Evolutionary conservation across 768 basidiomycete genomes (phyloP).

Genomic region (Rubroboletus satanas): DNA sequence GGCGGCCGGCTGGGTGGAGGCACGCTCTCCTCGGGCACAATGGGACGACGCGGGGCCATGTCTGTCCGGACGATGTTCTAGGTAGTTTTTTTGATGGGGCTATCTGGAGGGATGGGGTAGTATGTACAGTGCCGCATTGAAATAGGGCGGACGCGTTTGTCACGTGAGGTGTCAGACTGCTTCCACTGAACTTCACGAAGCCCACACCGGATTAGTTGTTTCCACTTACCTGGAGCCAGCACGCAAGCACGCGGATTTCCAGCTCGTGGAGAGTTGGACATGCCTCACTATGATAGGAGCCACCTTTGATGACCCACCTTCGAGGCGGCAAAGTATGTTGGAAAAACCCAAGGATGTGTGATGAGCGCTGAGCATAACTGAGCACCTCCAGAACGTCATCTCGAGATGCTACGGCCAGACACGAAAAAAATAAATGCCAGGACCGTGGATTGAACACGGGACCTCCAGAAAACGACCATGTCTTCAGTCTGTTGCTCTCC

Average conservation of each 20-base stretch:
- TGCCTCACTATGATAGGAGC: background rate
- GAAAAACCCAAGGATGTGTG: background rate
- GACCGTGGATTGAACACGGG: slow-evolving; percentile 56
- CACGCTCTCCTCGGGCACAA: slow-evolving; percentile 23
- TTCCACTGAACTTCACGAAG: slow-evolving; percentile 1
- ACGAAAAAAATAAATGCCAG: slow-evolving; percentile 37
- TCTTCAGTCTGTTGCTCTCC: slow-evolving; percentile 74
- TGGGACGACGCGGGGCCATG: slow-evolving; percentile 31
- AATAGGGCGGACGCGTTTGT: slow-evolving; percentile 14
- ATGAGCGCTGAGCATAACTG: background rate
- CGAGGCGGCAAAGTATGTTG: background rate
- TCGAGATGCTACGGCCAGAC: background rate
- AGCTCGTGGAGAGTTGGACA: background rate
- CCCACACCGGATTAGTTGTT: background rate
- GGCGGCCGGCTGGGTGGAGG: slow-evolving; percentile 27
- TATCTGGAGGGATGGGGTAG: background rate
- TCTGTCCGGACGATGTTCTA: background rate
- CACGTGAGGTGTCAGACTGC: slow-evolving; percentile 16
- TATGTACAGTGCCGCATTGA: background rate
- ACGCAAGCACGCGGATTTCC: background rate
- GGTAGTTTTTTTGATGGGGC: background rate
- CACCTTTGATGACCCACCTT: background rate
- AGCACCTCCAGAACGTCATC: background rate
- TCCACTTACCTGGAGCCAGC: background rate
- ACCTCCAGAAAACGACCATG: slow-evolving; percentile 41